These are phyloP conservation scores for Purpureocillium takamizusanense DNA, from an alignment of 2,329 filamentous ascomycete genomes.

Conservation along the genomic window DNA sequence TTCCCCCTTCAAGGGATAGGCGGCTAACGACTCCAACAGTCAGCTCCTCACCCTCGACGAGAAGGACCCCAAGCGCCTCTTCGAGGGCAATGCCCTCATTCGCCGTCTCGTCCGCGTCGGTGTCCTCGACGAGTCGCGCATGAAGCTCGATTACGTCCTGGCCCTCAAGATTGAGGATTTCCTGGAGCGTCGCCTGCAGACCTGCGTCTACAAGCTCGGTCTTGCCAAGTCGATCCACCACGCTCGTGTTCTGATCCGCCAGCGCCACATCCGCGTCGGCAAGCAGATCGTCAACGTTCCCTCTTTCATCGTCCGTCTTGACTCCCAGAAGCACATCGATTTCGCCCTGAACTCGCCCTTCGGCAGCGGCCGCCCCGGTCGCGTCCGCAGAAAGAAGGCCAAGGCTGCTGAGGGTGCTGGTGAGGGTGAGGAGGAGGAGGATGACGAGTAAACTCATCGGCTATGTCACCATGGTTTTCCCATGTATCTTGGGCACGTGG, in stretches of 20 bases:
- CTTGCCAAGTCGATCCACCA: conserved; percentile 99
- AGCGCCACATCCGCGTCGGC: conserved; percentile 99
- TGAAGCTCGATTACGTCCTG: conserved; percentile 99
- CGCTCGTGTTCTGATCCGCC: conserved; percentile 98
- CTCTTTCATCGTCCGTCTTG: conserved; percentile 98
- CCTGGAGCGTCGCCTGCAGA: conserved; percentile 99
- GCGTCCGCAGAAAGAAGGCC: conserved; percentile 99
- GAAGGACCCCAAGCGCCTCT: conserved; percentile 99
- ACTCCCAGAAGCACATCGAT: conserved; percentile 99
- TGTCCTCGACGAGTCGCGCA: conserved; percentile 99
- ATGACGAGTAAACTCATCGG: conserved; percentile 55
- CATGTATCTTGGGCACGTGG: conserved; percentile 17
- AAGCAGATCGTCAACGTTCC: conserved; percentile 99
- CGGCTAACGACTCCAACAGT: conserved; percentile 45
- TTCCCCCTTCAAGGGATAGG: neutral
- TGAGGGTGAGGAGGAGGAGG: conserved; percentile 75
- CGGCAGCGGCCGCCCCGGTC: conserved; percentile 91
- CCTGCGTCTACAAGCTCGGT: conserved; percentile 99
- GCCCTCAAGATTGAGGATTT: conserved; percentile 99
- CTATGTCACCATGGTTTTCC: conserved; percentile 20
- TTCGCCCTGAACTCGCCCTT: conserved; percentile 96
- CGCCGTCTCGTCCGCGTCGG: conserved; percentile 98
- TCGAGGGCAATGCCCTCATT: conserved; percentile 99
- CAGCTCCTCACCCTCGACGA: conserved; percentile 99
- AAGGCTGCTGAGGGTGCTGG: conserved; percentile 84